Evolutionary conservation across 78 protist species (phyloP).

Genomic region (Mastigamoeba balamuthi): DNA sequence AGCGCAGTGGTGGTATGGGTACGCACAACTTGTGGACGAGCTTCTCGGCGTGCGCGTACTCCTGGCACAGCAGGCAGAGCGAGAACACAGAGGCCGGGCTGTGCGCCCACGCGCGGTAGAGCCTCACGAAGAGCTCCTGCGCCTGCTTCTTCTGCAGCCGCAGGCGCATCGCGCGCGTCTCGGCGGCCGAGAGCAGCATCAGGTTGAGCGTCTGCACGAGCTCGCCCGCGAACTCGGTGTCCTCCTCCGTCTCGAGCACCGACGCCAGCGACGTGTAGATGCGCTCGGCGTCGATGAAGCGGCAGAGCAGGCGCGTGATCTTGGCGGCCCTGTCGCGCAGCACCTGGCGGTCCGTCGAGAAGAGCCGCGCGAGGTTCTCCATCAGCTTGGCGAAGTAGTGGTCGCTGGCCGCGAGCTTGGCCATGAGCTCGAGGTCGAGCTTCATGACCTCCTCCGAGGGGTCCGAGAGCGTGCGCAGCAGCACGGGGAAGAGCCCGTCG

Average conservation of each 20-base stretch:
- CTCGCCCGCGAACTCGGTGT: slow-evolving; percentile 55
- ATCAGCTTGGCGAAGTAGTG: slow-evolving; percentile 22
- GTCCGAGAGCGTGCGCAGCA: slow-evolving; percentile 36
- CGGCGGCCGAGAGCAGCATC: slow-evolving; percentile 68
- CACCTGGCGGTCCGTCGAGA: slow-evolving; percentile 10
- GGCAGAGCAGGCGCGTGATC: slow-evolving; percentile 41
- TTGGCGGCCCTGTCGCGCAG: slow-evolving; percentile 29
- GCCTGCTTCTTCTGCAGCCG: neutral
- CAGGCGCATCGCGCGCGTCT: slow-evolving; percentile 41
- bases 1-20: slow-evolving; percentile 10
- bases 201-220: slow-evolving; percentile 72
- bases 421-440: slow-evolving; percentile 44
- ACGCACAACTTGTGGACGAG: slow-evolving; percentile 25
- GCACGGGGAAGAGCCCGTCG: slow-evolving; percentile 34
- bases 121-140: slow-evolving; percentile 24
- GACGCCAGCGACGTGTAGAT: slow-evolving; percentile 22
- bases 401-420: slow-evolving; percentile 20
- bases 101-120: slow-evolving; percentile 47
- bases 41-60: slow-evolving; percentile 38
- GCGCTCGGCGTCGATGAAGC: slow-evolving; percentile 28
- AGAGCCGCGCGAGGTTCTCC: slow-evolving; percentile 7
- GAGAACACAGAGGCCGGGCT: slow-evolving; percentile 37
- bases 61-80: slow-evolving; percentile 43
- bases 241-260: slow-evolving; percentile 14
- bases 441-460: slow-evolving; percentile 47